Base-by-base conservation (phyloP, 164 flowering plant species). In the Magnolia changhungtana region DNA sequence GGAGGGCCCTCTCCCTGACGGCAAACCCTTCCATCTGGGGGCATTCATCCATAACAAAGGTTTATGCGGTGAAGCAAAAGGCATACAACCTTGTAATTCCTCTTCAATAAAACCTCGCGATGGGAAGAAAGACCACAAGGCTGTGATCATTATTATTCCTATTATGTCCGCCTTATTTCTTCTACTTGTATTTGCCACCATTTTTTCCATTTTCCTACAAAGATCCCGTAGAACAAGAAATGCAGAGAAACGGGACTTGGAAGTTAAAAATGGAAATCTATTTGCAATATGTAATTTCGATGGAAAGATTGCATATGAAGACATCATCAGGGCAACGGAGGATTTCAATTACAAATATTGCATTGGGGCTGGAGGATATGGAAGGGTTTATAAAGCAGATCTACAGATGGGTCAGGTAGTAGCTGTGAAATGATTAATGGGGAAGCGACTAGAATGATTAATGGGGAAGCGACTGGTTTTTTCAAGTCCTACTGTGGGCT, bases 381-480 rank as follows among this genome's bases (percentile, higher is more conserved):
- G 81, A 11, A 52, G 72, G 8, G 81, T 58, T 79, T 79, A 66
- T 31, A 79, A 45, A 58, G 81, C 78, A 55, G 29, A 65, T 50
- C 21, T 79, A 19, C 59, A 67, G 11, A 59, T 67, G 3, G 72
- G 81, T 19, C 79, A 66, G 7, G 27, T 79, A 31, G 72, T 79
- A 19, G 78, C 78, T 16, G 29, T 79, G 21, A 79, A 79, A 72
- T n/a, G n/a, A n/a, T n/a, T n/a, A n/a, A n/a, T n/a, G n/a, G n/a
- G n/a, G n/a, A n/a, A n/a, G n/a, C n/a, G n/a, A n/a, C n/a, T n/a
- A n/a, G n/a, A n/a, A n/a, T n/a, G n/a, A n/a, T n/a, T n/a, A n/a
- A n/a, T n/a, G n/a, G n/a, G n/a, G n/a, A n/a, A n/a, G n/a, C n/a
- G n/a, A n/a, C n/a, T n/a, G n/a, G n/a, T n/a, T n/a, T n/a, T n/a